Conservation (phyloP, 495 filamentous ascomycete species). For the Neurospora sublineolata region DNA sequence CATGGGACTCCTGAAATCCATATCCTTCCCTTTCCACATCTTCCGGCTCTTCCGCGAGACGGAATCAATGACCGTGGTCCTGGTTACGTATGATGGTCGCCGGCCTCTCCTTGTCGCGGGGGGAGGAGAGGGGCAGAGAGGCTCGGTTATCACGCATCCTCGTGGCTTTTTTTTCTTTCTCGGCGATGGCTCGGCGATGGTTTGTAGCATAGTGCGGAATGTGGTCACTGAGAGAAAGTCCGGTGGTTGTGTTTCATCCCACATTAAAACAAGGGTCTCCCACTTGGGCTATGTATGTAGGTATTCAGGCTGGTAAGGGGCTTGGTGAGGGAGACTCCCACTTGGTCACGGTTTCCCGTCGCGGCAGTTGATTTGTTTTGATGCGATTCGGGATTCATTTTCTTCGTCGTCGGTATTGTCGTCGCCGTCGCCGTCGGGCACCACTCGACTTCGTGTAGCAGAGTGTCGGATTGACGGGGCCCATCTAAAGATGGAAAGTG, state of each 20-base stretch:
- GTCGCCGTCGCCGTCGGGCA: background rate
- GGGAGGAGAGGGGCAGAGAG: background rate
- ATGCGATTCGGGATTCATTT: background rate
- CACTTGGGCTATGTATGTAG: background rate
- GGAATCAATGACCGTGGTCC: background rate
- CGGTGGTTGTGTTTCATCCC: background rate
- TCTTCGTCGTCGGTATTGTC: background rate
- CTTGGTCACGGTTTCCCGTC: background rate
- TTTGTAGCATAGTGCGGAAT: background rate
- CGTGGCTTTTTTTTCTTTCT: background rate
- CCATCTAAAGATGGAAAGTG: background rate
- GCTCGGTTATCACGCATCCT: background rate
- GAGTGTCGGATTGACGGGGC: background rate
- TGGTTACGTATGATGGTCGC: background rate
- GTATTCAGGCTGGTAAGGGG: background rate
- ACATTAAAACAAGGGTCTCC: background rate
- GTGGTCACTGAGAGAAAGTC: background rate
- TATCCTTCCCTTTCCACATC: background rate
- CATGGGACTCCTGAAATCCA: background rate
- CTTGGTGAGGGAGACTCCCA: background rate
- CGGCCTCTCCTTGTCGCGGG: background rate
- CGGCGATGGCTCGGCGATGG: background rate
- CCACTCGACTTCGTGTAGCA: background rate
- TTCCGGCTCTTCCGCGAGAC: background rate
- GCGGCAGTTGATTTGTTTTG: background rate